Evolutionary conservation across 2,329 filamentous ascomycete genomes (phyloP).

Genomic region (Mycosphaerella sp.): DNA sequence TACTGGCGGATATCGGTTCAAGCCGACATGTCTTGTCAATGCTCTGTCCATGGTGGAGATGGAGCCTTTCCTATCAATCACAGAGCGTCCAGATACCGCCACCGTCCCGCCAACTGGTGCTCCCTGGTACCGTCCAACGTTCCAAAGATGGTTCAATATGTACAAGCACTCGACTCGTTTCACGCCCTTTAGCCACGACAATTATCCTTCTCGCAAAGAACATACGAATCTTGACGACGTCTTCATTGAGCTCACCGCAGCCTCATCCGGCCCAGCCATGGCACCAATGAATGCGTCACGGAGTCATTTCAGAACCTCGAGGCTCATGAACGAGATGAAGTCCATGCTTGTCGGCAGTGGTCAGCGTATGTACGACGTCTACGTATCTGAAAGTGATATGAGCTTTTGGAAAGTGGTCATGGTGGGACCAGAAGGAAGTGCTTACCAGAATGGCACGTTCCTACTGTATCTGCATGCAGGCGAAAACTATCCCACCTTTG

Average conservation of each 20-base stretch:
- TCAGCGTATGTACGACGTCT: conserved; percentile 37
- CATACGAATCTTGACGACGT: conserved; percentile 32
- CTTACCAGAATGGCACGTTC: conserved; percentile 34
- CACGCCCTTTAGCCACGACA: conserved; percentile 29
- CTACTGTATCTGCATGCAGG: conserved; percentile 36
- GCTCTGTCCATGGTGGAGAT: conserved; percentile 37
- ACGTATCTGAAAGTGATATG: conserved; percentile 37
- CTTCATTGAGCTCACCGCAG: conserved; percentile 28
- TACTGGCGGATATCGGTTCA: conserved; percentile 36
- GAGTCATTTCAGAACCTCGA: conserved; percentile 25
- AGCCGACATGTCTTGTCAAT: conserved; percentile 32
- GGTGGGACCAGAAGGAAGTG: conserved; percentile 30
- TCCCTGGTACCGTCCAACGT: neutral
- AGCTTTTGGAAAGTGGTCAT: conserved; percentile 40
- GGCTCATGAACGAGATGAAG: conserved; percentile 34
- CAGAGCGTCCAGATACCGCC: conserved; percentile 30
- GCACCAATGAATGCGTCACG: conserved; percentile 8
- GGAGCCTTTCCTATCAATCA: conserved; percentile 34
- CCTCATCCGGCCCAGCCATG: conserved; percentile 1
- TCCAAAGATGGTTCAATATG: conserved; percentile 14
- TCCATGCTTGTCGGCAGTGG: conserved; percentile 26
- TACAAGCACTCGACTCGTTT: conserved; percentile 7
- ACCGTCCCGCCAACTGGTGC: conserved; percentile 9
- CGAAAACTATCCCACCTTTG: conserved; percentile 34
- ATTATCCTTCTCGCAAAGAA: conserved; percentile 31